Conservation (phyloP, 805 yeast species). For the Saccharomycopsis malanga region DNA sequence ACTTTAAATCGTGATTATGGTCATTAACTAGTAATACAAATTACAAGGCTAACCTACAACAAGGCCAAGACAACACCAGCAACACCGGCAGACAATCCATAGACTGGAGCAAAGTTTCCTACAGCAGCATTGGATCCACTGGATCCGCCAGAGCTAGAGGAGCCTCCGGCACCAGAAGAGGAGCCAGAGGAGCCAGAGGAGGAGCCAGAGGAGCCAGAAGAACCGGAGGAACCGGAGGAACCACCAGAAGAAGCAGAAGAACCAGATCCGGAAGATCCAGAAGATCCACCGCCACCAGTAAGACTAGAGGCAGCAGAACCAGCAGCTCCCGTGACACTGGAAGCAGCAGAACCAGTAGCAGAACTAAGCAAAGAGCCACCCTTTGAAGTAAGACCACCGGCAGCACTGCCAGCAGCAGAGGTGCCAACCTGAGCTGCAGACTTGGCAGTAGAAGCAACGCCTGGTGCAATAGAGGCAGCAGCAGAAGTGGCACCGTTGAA, state of each 20-base stretch:
- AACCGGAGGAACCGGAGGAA: background rate
- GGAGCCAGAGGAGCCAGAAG: background rate
- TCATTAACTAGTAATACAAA: no score
- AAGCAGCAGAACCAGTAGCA: constrained; percentile 2
- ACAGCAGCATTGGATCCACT: constrained; percentile 1
- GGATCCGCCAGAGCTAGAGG: constrained; percentile 4
- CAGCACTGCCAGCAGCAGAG: constrained; percentile 8
- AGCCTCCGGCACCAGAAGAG: background rate
- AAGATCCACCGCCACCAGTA: background rate
- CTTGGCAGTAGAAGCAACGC: constrained; percentile 10
- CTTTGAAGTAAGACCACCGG: constrained; percentile 2
- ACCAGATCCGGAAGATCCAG: constrained; percentile 4
- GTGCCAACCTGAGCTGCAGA: constrained; percentile 7
- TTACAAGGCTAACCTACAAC: background rate
- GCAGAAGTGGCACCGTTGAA: constrained; percentile 12
- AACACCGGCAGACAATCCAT: constrained; percentile 4
- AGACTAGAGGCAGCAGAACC: constrained; percentile 7
- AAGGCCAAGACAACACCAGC: constrained; percentile 9
- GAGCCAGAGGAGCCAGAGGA: constrained; percentile 1
- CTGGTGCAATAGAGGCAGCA: constrained; percentile 3
- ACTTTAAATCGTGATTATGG: no score
- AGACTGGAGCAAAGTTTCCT: background rate
- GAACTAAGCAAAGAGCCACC: constrained; percentile 2
- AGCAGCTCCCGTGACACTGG: constrained; percentile 3
- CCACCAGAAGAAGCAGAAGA: constrained; percentile 2